A percentile compares a stretch with the other conserved stretches of the same genome.
These are phyloP conservation scores for Aristolochia fimbriata DNA, from an alignment of 164 flowering plant species.

Conservation along the genomic window DNA sequence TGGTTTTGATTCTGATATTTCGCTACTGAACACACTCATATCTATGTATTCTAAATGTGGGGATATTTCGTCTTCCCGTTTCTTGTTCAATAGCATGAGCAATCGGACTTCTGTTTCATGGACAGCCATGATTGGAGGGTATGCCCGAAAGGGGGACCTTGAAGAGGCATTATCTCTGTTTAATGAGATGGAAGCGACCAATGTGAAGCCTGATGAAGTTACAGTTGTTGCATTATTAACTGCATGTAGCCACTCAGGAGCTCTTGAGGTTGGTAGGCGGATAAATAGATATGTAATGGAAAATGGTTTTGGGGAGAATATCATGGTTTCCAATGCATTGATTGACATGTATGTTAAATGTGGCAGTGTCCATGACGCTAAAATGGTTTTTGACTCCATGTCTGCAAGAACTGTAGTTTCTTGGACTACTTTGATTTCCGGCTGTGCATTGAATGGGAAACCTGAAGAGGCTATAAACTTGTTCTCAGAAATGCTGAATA, in stretches of 20 bases:
- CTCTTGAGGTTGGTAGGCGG: conserved; percentile 48
- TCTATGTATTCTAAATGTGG: conserved; percentile 59
- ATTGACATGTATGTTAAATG: conserved; percentile 69
- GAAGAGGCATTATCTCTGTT: conserved; percentile 39
- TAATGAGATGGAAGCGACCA: conserved; percentile 31
- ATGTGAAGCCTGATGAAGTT: conserved; percentile 45
- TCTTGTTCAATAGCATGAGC: conserved; percentile 32
- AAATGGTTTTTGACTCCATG: conserved; percentile 28
- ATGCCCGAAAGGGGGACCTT: conserved; percentile 36
- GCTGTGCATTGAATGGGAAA: conserved; percentile 46
- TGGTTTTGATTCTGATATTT: conserved; percentile 29
- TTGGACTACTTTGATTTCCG: conserved; percentile 56
- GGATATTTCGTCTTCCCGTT: conserved; percentile 27
- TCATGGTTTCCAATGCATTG: conserved; percentile 44
- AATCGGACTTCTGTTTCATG: conserved; percentile 42
- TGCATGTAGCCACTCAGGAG: conserved; percentile 43
- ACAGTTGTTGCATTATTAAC: conserved; percentile 38
- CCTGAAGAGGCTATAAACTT: conserved; percentile 29
- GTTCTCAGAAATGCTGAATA: conserved; percentile 30
- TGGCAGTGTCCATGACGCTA: conserved; percentile 38
- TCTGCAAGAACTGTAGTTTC: conserved; percentile 35
- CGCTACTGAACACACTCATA: conserved; percentile 35
- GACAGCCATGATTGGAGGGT: conserved; percentile 51
- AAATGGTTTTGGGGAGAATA: conserved; percentile 20
- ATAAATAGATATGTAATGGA: conserved; percentile 26